phyloP scores from a whole-genome alignment of 2,329 filamentous ascomycete genomes.

The Chaetomiaceae sp. region DNA sequence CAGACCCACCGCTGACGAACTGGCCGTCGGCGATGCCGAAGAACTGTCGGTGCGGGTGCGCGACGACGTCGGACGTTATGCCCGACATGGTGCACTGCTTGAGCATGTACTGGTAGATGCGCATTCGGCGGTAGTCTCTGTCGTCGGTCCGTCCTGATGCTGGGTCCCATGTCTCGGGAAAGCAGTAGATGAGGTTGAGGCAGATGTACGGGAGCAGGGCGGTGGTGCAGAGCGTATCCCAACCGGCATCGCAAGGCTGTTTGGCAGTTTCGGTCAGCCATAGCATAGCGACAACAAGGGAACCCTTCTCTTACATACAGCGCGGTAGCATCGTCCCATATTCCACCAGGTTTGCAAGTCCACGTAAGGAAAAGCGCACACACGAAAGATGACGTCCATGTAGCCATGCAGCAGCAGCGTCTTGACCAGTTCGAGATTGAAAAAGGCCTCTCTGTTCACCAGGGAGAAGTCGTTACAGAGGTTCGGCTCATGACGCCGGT shows the following conservation, averaged over 20 bases:
- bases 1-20: not conserved
- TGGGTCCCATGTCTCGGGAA: conserved; percentile 15
- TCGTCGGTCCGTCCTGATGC: not conserved
- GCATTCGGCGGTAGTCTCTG: conserved; percentile 19
- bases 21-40: conserved; percentile 19
- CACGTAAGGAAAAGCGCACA: conserved; percentile 16
- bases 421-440: conserved; percentile 25
- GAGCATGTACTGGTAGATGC: conserved; percentile 19
- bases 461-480: conserved; percentile 19
- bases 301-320: not conserved
- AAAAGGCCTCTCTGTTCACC: conserved; percentile 14
- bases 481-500: conserved; percentile 7
- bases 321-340: conserved; percentile 5
- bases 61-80: conserved; percentile 5
- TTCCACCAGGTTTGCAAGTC: conserved; percentile 16
- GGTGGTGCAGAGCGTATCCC: conserved; percentile 14
- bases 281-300: not conserved
- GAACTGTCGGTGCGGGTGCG: conserved; percentile 21
- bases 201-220: conserved; percentile 23
- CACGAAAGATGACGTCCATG: conserved; percentile 23
- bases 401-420: conserved; percentile 26
- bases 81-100: conserved; percentile 2
- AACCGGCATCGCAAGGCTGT: conserved; percentile 16
- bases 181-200: conserved; percentile 23
- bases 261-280: too few species aligned